Percentiles rank a stretch among this genome's conserved stretches.
These are phyloP conservation scores for Mucor mucedo DNA, from an alignment of 371 early-diverging fungal genomes.

Conservation along the genomic window DNA sequence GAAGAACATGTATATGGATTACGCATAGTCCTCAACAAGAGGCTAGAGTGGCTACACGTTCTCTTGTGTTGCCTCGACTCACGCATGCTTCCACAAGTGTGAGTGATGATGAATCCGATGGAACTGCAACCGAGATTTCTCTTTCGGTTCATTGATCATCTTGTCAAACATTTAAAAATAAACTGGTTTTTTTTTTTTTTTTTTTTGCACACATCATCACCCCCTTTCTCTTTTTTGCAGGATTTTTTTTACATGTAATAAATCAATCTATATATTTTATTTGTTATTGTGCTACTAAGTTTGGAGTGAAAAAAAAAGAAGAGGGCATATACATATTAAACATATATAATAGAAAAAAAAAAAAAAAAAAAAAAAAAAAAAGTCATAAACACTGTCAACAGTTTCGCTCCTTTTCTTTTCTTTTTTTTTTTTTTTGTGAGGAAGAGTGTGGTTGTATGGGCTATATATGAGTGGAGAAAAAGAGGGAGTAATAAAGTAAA, in stretches of 20 bases:
- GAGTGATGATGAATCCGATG: conserved; percentile 17
- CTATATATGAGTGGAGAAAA: neutral
- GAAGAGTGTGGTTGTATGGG: neutral
- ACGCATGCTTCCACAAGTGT: neutral
- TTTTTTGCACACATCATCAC: neutral
- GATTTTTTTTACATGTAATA: neutral
- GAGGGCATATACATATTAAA: conserved; percentile 6
- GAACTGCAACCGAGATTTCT: conserved; percentile 15
- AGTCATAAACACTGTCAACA: neutral
- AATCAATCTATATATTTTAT: conserved; percentile 4
- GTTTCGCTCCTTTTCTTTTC: neutral
- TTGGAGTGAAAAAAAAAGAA: neutral
- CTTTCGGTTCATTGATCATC: neutral
- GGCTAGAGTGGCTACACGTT: conserved; percentile 64
- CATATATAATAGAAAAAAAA: neutral
- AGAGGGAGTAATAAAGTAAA: neutral
- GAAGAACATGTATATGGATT: conserved; percentile 76
- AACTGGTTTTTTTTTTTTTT: neutral
- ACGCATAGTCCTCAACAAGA: conserved; percentile 84
- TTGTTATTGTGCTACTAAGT: conserved; percentile 1
- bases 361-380: neutral
- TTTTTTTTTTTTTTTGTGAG: neutral
- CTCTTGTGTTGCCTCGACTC: conserved; percentile 22
- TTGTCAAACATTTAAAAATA: neutral
- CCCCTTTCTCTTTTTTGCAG: neutral